Percentiles rank a stretch among this genome's conserved stretches.
These are phyloP conservation scores for Neofusicoccum parvum DNA, from an alignment of 2,329 filamentous ascomycete species.

Conservation along the genomic window DNA sequence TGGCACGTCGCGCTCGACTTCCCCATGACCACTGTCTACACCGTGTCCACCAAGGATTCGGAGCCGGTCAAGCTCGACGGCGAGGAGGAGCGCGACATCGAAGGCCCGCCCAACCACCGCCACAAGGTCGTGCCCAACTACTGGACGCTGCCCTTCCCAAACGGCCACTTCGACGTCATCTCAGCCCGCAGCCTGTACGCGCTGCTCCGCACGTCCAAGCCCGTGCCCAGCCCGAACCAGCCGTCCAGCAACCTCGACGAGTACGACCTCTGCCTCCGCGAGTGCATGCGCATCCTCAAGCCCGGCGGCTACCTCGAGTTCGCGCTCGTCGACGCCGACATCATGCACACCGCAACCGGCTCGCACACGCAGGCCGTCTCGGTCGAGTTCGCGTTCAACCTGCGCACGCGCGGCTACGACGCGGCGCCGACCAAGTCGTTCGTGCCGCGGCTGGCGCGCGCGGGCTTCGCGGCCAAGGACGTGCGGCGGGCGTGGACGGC, in stretches of 20 bases:
- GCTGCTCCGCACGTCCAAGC: conserved; percentile 70
- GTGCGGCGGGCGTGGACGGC: conserved; percentile 87
- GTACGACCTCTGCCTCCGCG: conserved; percentile 80
- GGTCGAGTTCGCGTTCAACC: conserved; percentile 88
- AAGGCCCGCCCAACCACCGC: conserved; percentile 83
- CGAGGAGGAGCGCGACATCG: conserved; percentile 56
- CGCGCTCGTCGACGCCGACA: conserved; percentile 83
- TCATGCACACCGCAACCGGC: conserved; percentile 83
- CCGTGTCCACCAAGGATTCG: conserved; percentile 66
- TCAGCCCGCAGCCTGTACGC: conserved; percentile 86
- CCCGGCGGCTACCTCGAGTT: conserved; percentile 93
- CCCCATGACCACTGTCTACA: conserved; percentile 83
- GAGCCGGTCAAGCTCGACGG: conserved; percentile 34
- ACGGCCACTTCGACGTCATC: conserved; percentile 86
- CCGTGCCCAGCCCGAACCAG: conserved; percentile 41
- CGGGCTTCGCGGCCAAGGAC: conserved; percentile 67
- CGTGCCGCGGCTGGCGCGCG: conserved; percentile 70
- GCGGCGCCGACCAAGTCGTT: conserved; percentile 80
- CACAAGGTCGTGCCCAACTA: conserved; percentile 77
- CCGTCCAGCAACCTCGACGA: conserved; percentile 61
- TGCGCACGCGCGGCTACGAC: conserved; percentile 89
- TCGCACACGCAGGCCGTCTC: conserved; percentile 77
- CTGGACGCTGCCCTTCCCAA: conserved; percentile 80
- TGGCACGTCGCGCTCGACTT: conserved; percentile 91
- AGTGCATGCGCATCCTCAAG: conserved; percentile 90